These are phyloP conservation scores for Madurella mycetomatis DNA, from an alignment of 2,329 filamentous ascomycete species.

Conservation along the genomic window DNA sequence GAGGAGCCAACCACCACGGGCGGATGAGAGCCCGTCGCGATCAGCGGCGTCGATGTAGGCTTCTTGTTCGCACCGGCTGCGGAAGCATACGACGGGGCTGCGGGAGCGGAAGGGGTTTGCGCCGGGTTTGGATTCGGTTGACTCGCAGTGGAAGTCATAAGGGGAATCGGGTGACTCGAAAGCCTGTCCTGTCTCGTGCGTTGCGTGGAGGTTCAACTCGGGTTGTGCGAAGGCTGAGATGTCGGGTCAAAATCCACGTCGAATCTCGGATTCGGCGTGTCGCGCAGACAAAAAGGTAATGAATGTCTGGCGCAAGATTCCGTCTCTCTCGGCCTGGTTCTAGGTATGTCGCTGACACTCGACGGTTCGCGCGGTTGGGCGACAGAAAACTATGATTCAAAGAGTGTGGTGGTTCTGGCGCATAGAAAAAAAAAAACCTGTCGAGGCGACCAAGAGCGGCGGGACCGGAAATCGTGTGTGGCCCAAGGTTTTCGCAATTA, in stretches of 20 bases:
- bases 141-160: slow-evolving; percentile 60
- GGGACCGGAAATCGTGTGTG: slow-evolving; percentile 8
- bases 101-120: slow-evolving; percentile 52
- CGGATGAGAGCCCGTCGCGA: slow-evolving; percentile 54
- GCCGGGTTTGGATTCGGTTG: slow-evolving; percentile 53
- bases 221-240: slow-evolving; percentile 14
- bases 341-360: slow-evolving; percentile 11
- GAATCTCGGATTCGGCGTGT: slow-evolving; percentile 31
- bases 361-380: slow-evolving; percentile 15
- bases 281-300: slow-evolving; percentile 21
- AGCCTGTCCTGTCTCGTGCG: slow-evolving; percentile 24
- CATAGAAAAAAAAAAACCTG: slow-evolving; percentile 9
- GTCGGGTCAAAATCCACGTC: slow-evolving; percentile 21
- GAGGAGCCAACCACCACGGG: slow-evolving; percentile 54
- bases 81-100: slow-evolving; percentile 63
- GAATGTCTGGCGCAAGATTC: slow-evolving; percentile 11
- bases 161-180: slow-evolving; percentile 34
- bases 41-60: slow-evolving; percentile 55
- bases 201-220: slow-evolving; percentile 13
- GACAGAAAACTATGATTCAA: slow-evolving; percentile 20
- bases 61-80: slow-evolving; percentile 62
- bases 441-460: slow-evolving; percentile 16
- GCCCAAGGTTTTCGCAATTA: slow-evolving; percentile 18
- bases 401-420: slow-evolving; percentile 24
- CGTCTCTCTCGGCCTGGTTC: not conserved